A percentile compares a stretch with the other conserved stretches of the same genome.
These are phyloP conservation scores for Capsicum chinense DNA, from an alignment of 257 asterid species.

Conservation along the genomic window DNA sequence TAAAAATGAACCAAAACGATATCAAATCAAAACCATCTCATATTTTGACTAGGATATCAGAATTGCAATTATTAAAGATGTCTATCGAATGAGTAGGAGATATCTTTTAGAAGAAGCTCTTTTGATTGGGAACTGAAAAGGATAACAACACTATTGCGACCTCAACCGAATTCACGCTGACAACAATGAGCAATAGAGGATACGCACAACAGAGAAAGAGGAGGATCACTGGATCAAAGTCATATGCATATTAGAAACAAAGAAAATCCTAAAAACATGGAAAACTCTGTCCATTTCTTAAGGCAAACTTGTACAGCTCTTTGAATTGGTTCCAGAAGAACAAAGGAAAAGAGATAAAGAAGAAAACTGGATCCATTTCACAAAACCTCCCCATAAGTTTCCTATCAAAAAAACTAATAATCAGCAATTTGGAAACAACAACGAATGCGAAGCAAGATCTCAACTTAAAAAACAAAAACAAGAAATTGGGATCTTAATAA, in stretches of 20 bases:
- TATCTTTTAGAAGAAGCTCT: not conserved
- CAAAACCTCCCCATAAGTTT: not conserved
- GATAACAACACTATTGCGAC: not conserved
- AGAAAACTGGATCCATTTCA: not conserved
- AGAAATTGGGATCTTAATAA: not conserved
- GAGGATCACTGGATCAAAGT: not conserved
- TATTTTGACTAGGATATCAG: not conserved
- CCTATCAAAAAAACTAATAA: not conserved
- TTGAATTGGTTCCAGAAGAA: not conserved
- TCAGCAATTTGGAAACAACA: not conserved
- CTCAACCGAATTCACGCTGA: not conserved
- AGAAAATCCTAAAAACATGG: not conserved
- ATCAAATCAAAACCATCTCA: not conserved
- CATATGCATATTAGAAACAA: not conserved
- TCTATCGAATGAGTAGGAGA: not conserved
- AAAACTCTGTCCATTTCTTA: not conserved
- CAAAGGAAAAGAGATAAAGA: not conserved
- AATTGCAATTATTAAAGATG: not conserved
- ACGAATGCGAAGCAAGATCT: not conserved
- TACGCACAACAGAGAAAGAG: not conserved
- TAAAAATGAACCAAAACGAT: not conserved
- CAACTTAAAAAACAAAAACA: not conserved
- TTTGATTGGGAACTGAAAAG: not conserved
- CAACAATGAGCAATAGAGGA: not conserved
- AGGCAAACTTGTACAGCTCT: not conserved